phyloP scores from a whole-genome alignment of 2,329 filamentous ascomycete species.

The Ophiostoma perfectum region DNA sequence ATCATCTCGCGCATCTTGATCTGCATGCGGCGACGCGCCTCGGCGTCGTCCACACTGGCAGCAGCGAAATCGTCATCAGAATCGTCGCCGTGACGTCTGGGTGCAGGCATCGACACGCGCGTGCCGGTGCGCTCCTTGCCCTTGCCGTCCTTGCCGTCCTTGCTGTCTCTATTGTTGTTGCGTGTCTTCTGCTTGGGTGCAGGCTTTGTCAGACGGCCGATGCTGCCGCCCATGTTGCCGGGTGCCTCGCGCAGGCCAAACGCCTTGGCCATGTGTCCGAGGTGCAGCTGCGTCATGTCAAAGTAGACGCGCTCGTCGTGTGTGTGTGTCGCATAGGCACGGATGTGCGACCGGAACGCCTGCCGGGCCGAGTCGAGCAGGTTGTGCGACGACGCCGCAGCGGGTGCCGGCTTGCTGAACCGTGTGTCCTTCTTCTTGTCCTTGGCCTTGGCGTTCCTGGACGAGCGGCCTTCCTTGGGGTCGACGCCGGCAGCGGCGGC shows the following conservation, averaged over 20 bases:
- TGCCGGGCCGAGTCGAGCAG: slow-evolving; percentile 75
- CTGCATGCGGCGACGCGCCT: slow-evolving; percentile 53
- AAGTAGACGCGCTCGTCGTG: slow-evolving; percentile 80
- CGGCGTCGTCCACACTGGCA: slow-evolving; percentile 45
- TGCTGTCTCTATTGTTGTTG: neutral
- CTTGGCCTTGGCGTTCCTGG: slow-evolving; percentile 11
- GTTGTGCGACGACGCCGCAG: slow-evolving; percentile 37
- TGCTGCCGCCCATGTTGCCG: slow-evolving; percentile 64
- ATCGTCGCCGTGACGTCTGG: slow-evolving; percentile 22
- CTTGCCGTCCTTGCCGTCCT: slow-evolving; percentile 19
- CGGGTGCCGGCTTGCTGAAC: neutral
- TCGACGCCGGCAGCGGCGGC: slow-evolving; percentile 6
- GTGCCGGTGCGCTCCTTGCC: slow-evolving; percentile 19
- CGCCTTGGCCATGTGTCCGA: slow-evolving; percentile 90
- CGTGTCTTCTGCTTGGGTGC: slow-evolving; percentile 32
- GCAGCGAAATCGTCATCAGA: slow-evolving; percentile 33
- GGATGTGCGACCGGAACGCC: slow-evolving; percentile 85
- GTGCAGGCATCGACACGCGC: neutral
- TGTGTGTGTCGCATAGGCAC: slow-evolving; percentile 91
- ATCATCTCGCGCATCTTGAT: slow-evolving; percentile 30
- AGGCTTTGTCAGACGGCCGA: slow-evolving; percentile 42
- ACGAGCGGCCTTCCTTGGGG: slow-evolving; percentile 25
- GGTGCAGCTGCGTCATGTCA: slow-evolving; percentile 82
- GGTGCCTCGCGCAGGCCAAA: slow-evolving; percentile 87
- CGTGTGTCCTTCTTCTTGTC: slow-evolving; percentile 14